phyloP scores from a whole-genome alignment of 177 flowering plant species.

The Vitis hybrid region DNA sequence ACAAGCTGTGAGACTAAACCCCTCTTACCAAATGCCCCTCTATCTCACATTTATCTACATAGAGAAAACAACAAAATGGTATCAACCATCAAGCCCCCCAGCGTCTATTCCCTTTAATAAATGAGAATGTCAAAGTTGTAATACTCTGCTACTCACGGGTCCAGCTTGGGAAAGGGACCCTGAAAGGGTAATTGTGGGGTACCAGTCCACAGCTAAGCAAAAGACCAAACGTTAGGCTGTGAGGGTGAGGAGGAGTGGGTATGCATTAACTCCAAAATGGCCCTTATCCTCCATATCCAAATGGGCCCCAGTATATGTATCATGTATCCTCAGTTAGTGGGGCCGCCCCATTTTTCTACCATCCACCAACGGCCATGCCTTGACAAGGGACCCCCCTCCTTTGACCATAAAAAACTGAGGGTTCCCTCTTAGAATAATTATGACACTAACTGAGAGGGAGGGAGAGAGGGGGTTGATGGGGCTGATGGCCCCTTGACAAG shows the following conservation, averaged over 20 bases:
- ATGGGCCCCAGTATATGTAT: slow-evolving; percentile 18
- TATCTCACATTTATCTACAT: not conserved
- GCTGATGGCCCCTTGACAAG: not conserved
- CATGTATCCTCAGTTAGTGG: slow-evolving; percentile 10
- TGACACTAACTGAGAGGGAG: no score
- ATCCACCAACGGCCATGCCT: slow-evolving; percentile 12
- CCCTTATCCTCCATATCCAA: slow-evolving; percentile 25
- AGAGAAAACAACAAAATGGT: not conserved
- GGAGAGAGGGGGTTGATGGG: no score
- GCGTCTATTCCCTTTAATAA: no score
- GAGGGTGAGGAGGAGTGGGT: slow-evolving; percentile 1
- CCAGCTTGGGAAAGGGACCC: slow-evolving; percentile 1
- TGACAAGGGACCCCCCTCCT: slow-evolving; percentile 9
- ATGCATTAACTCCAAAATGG: slow-evolving; percentile 20
- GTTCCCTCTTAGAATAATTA: no score
- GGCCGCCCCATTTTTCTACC: not conserved
- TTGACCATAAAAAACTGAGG: slow-evolving; percentile 5
- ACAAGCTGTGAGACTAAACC: slow-evolving; percentile 2
- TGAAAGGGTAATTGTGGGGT: not conserved
- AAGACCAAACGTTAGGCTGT: not conserved
- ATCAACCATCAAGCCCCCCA: no score
- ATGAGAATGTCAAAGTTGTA: not conserved
- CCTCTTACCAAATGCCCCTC: not conserved
- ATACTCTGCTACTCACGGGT: not conserved
- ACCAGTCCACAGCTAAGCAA: slow-evolving; percentile 10